Percentiles rank a stretch among this genome's conserved stretches.
phyloP scores from a whole-genome alignment of 176 grass and related monocot species.

The Canna indica region DNA sequence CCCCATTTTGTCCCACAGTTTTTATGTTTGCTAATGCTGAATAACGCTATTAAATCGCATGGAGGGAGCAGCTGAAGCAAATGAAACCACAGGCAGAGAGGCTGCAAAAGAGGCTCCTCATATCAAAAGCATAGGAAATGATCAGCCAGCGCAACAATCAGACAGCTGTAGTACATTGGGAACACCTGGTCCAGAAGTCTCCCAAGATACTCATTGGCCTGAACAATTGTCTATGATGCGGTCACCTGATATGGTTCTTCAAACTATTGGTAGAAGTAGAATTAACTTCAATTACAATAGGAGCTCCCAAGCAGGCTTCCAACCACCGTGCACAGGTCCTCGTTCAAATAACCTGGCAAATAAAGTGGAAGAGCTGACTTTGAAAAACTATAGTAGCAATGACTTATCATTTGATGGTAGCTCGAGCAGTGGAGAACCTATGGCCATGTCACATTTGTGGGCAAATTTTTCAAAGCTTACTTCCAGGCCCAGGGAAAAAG shows the following conservation, averaged over 20 bases:
- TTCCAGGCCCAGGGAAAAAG: slow-evolving; percentile 18
- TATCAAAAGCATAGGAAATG: slow-evolving; percentile 49
- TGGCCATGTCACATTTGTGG: slow-evolving; percentile 48
- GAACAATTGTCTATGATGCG: slow-evolving; percentile 64
- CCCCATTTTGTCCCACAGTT: background rate
- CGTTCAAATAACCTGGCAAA: slow-evolving; percentile 16
- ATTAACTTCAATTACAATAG: slow-evolving; percentile 12
- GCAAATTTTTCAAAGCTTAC: slow-evolving; percentile 60
- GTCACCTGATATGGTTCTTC: slow-evolving; percentile 17
- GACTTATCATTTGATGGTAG: slow-evolving; percentile 42
- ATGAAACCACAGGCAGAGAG: background rate
- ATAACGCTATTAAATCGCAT: background rate
- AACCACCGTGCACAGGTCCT: slow-evolving; percentile 22
- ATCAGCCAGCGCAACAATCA: slow-evolving; percentile 24
- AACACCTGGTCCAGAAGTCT: slow-evolving; percentile 25
- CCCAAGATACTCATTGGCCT: slow-evolving; percentile 48
- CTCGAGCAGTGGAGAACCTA: slow-evolving; percentile 40
- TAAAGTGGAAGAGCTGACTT: slow-evolving; percentile 69
- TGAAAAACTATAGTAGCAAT: slow-evolving; percentile 47
- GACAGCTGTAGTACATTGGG: slow-evolving; percentile 23
- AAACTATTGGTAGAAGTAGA: slow-evolving; percentile 27
- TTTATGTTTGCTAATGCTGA: background rate
- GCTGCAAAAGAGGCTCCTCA: slow-evolving; percentile 9
- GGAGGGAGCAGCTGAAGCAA: slow-evolving; percentile 17
- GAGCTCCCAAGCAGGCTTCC: slow-evolving; percentile 23